phyloP scores from a whole-genome alignment of 805 yeast genomes.

The Priceomyces fermenticarens region DNA sequence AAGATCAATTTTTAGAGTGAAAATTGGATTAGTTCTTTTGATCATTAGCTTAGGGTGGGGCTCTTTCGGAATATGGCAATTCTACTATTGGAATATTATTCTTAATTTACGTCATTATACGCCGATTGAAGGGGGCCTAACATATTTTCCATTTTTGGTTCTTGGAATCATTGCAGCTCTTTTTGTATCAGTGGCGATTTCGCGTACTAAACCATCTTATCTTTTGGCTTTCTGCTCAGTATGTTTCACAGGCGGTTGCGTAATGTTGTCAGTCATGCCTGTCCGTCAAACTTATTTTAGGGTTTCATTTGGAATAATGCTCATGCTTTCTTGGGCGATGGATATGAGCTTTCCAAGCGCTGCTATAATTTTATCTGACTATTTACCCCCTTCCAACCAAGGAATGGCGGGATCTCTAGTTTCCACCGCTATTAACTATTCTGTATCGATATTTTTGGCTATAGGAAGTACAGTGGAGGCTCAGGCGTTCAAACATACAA shows the following conservation, averaged over 20 bases:
- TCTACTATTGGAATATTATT: slow-evolving; percentile 53
- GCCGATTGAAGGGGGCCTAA: slow-evolving; percentile 33
- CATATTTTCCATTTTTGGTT: slow-evolving; percentile 45
- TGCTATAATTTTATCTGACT: slow-evolving; percentile 57
- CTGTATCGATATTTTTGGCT: slow-evolving; percentile 69
- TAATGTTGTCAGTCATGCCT: slow-evolving; percentile 56
- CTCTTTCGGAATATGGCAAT: slow-evolving; percentile 72
- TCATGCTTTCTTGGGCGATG: slow-evolving; percentile 69
- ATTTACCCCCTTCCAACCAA: slow-evolving; percentile 60
- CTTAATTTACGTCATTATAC: slow-evolving; percentile 48
- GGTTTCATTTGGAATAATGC: slow-evolving; percentile 52
- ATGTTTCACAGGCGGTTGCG: slow-evolving; percentile 53
- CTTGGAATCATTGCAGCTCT: slow-evolving; percentile 58
- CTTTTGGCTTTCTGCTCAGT: slow-evolving; percentile 49
- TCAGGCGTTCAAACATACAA: slow-evolving; percentile 12
- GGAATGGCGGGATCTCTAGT: slow-evolving; percentile 78
- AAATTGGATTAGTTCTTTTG: slow-evolving; percentile 46
- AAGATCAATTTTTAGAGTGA: slow-evolving; percentile 39
- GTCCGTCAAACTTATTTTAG: slow-evolving; percentile 58
- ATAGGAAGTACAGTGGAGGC: slow-evolving; percentile 65
- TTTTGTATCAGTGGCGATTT: slow-evolving; percentile 46
- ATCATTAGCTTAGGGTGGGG: slow-evolving; percentile 71
- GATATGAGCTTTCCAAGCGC: slow-evolving; percentile 77
- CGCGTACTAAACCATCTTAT: slow-evolving; percentile 46
- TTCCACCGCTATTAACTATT: slow-evolving; percentile 67